Evolutionary conservation across 169 alveolate genomes (phyloP).

Genomic region (Plasmodium coatneyi): DNA sequence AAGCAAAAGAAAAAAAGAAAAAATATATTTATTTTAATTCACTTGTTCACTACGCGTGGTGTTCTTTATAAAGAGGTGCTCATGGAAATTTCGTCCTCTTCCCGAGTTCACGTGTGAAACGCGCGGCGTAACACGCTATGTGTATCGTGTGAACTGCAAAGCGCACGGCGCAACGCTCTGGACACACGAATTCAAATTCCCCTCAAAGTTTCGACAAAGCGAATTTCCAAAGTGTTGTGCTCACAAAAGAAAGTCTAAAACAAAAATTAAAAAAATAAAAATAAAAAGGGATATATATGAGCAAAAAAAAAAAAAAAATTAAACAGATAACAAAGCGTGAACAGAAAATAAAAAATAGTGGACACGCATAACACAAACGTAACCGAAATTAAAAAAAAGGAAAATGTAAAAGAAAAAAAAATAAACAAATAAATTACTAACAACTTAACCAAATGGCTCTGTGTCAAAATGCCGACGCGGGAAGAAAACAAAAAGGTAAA

Average conservation of each 20-base stretch:
- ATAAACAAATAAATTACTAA: background rate
- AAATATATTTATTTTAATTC: background rate
- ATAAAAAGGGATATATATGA: background rate
- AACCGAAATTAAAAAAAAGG: background rate
- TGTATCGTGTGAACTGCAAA: background rate
- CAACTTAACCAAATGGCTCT: background rate
- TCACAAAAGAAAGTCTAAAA: background rate
- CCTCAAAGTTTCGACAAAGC: background rate
- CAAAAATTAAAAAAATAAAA: background rate
- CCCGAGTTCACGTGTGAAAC: background rate
- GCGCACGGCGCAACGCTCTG: background rate
- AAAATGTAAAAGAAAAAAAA: background rate
- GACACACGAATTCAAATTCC: background rate
- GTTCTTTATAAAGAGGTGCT: background rate
- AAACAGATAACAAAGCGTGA: background rate
- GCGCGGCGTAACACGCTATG: background rate
- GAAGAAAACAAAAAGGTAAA: constrained; percentile 1
- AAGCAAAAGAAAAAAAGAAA: background rate
- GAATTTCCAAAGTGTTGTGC: background rate
- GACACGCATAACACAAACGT: background rate
- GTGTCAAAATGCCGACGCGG: background rate
- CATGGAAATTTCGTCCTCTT: background rate
- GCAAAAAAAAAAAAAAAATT: background rate
- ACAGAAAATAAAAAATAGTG: background rate
- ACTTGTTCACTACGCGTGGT: background rate